phyloP scores from a whole-genome alignment of 2,329 filamentous ascomycete genomes.

The Westerdykella aurantiaca region DNA sequence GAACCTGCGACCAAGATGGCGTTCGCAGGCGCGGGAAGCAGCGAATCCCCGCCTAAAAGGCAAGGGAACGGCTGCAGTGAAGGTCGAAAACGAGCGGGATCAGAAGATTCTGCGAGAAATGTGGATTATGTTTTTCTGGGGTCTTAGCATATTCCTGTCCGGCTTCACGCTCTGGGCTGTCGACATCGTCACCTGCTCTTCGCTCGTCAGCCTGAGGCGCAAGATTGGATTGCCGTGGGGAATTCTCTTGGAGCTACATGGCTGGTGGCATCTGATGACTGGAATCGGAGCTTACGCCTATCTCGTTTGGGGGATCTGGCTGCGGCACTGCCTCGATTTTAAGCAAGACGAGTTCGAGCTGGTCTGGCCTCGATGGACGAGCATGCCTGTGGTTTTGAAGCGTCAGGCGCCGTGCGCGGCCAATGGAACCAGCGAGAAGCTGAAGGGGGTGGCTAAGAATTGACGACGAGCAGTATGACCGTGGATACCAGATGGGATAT shows the following conservation, averaged over 20 bases:
- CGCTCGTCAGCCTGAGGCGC: slow-evolving; percentile 59
- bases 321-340: slow-evolving; percentile 69
- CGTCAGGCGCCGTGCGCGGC: slow-evolving; percentile 2
- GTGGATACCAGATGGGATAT: too few species aligned
- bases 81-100: slow-evolving; percentile 52
- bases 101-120: slow-evolving; percentile 57
- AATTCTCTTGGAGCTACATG: slow-evolving; percentile 65
- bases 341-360: slow-evolving; percentile 66
- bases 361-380: slow-evolving; percentile 59
- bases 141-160: slow-evolving; percentile 64
- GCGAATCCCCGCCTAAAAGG: slow-evolving; percentile 19
- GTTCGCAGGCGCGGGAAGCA: slow-evolving; percentile 22
- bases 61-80: slow-evolving; percentile 33
- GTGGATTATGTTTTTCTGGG: slow-evolving; percentile 69
- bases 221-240: slow-evolving; percentile 73
- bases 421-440: background rate
- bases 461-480: too few species aligned
- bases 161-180: slow-evolving; percentile 74
- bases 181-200: slow-evolving; percentile 70
- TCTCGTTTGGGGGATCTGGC: slow-evolving; percentile 77
- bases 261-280: slow-evolving; percentile 77
- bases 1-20: slow-evolving; percentile 54
- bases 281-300: slow-evolving; percentile 79
- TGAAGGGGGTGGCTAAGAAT: too few species aligned
- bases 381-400: slow-evolving; percentile 49